Evolutionary conservation across 2,329 filamentous ascomycete genomes (phyloP), one percentile per base, ranked within the genome.

Genomic region (Paramyrothecium sp.): DNA sequence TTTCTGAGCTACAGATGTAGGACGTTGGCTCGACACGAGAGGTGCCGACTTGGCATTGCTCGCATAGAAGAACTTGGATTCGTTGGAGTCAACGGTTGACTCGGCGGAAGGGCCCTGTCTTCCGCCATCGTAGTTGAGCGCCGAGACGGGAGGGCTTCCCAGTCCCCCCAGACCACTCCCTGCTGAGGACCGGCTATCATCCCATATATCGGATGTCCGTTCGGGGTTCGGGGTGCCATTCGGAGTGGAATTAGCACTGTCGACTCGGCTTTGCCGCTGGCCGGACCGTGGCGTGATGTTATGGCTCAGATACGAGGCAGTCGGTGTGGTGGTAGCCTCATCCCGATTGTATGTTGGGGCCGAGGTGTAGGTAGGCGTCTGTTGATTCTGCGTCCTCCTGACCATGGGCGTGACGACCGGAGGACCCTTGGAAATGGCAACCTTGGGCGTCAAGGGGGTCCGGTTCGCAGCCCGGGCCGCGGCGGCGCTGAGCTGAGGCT

Each of bases 21-120:
- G 62, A 48, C 7, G 76, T 33, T 75, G 74, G 26, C 75, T 67
- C 53, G 68, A 65, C 54, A 16, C 4, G 38, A 66, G 71, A 62
- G 71, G 68, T 54, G 67, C 62, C 21, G 78, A 73, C 64, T 84
- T 88, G 44, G 83, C 89, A 64, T 97, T 91, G 70, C 88, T 91
- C 26, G 93, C 95, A 71, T 96, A 93, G 72, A 99, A 97, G 81
- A 98, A 98, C 76, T 92, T 94, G 65, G 66, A 71, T 64, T 69
- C 60, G 62, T 62, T 54, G 58, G 65, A 54, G 20, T 69, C 65
- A 54, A 69, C 60, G 54, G 73, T 41, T 16, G 63, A 58, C 34
- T 68, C 67, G 30, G 30, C 62, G 49, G 62, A 49, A 13, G 60
- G 50, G 19, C 62, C 58, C 48, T 58, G 63, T 52, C 67, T 67